Conservation (phyloP, 495 filamentous ascomycete species). For the Xylaria acuta region DNA sequence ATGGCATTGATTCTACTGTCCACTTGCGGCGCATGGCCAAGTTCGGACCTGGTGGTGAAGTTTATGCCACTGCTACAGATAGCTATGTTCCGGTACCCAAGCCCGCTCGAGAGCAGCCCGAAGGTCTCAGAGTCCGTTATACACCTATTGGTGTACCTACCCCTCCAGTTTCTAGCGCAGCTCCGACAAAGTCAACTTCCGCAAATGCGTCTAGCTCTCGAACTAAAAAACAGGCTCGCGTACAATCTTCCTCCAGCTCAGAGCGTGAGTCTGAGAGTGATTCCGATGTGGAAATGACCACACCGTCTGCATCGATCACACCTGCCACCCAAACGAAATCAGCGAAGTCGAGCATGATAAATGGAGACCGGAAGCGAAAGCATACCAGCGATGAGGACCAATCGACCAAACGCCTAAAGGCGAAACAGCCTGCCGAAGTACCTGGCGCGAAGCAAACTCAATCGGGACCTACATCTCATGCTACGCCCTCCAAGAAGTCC, state of each 20-base stretch:
- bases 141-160: constrained; percentile 50
- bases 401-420: constrained; percentile 34
- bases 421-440: constrained; percentile 10
- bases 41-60: constrained; percentile 41
- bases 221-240: background rate
- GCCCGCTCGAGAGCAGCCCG: constrained; percentile 50
- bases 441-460: constrained; percentile 14
- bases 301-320: background rate
- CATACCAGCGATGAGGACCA: constrained; percentile 26
- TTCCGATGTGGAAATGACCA: constrained; percentile 43
- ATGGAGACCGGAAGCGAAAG: constrained; percentile 38
- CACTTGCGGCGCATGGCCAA: constrained; percentile 53
- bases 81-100: constrained; percentile 35
- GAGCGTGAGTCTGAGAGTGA: constrained; percentile 37
- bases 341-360: constrained; percentile 29
- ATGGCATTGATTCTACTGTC: constrained; percentile 47
- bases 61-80: constrained; percentile 33
- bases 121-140: constrained; percentile 52
- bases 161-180: constrained; percentile 9
- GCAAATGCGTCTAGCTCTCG: constrained; percentile 1
- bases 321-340: constrained; percentile 27
- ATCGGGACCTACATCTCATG: constrained; percentile 1
- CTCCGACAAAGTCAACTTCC: constrained; percentile 1
- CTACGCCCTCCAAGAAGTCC: constrained; percentile 28
- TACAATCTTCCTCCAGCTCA: constrained; percentile 28